These are phyloP conservation scores for Backusella luteola DNA, from an alignment of 192 early-diverging fungal species.

Conservation along the genomic window DNA sequence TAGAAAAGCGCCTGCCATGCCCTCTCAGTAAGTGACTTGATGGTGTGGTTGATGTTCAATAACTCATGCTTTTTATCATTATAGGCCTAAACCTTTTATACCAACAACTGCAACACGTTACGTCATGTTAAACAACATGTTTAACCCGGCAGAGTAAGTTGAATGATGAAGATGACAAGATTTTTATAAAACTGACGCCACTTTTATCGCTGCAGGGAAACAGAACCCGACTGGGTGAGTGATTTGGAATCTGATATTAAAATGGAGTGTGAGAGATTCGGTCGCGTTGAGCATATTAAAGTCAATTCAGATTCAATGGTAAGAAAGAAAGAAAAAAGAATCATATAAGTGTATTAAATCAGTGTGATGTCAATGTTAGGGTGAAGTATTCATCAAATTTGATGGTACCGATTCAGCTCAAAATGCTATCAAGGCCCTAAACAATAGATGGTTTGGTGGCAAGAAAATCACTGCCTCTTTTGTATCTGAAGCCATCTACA, in stretches of 20 bases:
- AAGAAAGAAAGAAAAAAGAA: not conserved
- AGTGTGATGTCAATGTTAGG: slow-evolving; percentile 38
- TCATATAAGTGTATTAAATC: not conserved
- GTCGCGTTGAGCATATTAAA: slow-evolving; percentile 70
- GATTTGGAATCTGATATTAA: slow-evolving; percentile 86
- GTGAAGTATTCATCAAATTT: slow-evolving; percentile 86
- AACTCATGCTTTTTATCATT: slow-evolving; percentile 1
- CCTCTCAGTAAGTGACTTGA: slow-evolving; percentile 8
- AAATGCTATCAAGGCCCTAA: slow-evolving; percentile 67
- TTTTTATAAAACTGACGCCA: not conserved
- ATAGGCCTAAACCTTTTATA: slow-evolving; percentile 43
- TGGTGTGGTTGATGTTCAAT: not conserved
- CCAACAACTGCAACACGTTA: slow-evolving; percentile 57
- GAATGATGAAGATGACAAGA: not conserved
- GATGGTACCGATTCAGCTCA: slow-evolving; percentile 62
- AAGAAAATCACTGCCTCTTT: slow-evolving; percentile 53
- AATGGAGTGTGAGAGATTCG: slow-evolving; percentile 79
- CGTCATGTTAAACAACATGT: slow-evolving; percentile 85
- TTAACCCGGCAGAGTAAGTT: slow-evolving; percentile 77
- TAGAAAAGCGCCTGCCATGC: not conserved
- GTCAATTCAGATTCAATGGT: slow-evolving; percentile 66
- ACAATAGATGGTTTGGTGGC: slow-evolving; percentile 90
- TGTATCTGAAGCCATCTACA: slow-evolving; percentile 32
- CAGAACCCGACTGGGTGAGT: slow-evolving; percentile 77
- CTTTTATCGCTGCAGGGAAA: slow-evolving; percentile 55